Percentiles rank a stretch among this genome's conserved stretches.
phyloP scores from a whole-genome alignment of 257 asterid species.

The Solanum appendiculatum region DNA sequence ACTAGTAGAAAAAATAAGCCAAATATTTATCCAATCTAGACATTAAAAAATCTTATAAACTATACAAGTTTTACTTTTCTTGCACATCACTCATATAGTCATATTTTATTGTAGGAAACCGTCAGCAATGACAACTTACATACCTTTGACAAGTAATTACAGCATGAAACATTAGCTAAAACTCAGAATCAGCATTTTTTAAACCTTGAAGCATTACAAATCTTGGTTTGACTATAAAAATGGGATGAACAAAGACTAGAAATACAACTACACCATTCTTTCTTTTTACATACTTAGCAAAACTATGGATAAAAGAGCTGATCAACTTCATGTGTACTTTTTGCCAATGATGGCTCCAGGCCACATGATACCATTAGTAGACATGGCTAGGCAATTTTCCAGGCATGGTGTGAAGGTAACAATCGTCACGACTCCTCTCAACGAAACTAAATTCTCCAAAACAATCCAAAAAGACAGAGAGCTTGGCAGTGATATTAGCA shows the following conservation, averaged over 20 bases:
- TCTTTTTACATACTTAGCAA: background rate
- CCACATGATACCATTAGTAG: constrained; percentile 1
- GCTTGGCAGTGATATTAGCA: background rate
- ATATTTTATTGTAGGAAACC: background rate
- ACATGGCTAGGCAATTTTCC: background rate
- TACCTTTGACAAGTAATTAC: background rate
- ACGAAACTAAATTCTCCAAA: background rate
- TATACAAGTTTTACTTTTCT: background rate
- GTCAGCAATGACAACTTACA: background rate
- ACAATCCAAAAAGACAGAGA: background rate
- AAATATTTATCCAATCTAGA: background rate
- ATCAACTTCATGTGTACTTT: background rate
- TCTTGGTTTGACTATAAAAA: background rate
- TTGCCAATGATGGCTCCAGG: constrained; percentile 1
- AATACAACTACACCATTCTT: background rate
- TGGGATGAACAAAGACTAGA: background rate
- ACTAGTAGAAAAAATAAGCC: background rate
- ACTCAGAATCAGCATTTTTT: background rate
- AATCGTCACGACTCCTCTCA: background rate
- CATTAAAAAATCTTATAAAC: background rate
- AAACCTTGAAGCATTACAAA: too few species aligned
- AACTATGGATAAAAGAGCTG: background rate
- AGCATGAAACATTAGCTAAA: background rate
- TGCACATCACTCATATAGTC: background rate
- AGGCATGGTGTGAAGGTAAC: background rate